Base-by-base conservation (phyloP, 2,329 filamentous ascomycete genomes). In the Fusarium chlamydosporum region DNA sequence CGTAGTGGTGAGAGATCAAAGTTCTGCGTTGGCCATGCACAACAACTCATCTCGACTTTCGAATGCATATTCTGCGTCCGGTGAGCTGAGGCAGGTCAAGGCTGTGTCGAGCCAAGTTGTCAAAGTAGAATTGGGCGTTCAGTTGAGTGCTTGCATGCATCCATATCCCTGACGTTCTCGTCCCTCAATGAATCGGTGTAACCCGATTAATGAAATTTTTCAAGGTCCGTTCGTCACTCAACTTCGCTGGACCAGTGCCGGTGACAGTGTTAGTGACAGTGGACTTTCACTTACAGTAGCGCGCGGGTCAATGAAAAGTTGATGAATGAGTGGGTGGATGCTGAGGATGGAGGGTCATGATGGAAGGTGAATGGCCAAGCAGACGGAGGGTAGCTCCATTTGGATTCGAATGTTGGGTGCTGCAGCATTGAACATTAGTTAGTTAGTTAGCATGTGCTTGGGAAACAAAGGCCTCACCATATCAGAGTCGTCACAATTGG, bases 1-100 rank as follows among this genome's bases (percentile, higher is more conserved):
- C 23, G 20, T 37, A 45, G 23, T 34, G 41, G 52, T 37, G 16
- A 43, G 33, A n/a, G 7, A 27, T 45, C 38, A 35, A 23, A 38
- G 16, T 41, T 70, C 46, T 70, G 57, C 41, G 66, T 52, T 69
- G 66, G 47, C 33, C 51, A 60, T 59, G 62, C 57, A 51, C 26
- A 66, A 74, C 71, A 73, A 65, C 69, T 65, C 71, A 73, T 65
- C 67, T 70, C 53, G 51, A 61, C 37, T 37, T 43, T n/a, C 55
- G 34, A 46, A 51, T 46, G 48, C 37, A 29, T 59, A 38, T 31
- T 56, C 53, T 63, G 57, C 66, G 56, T 70, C 61, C 47, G 57
- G 66, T 62, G 56, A 56, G 63, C 50, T 60, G 56, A 68, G 61
- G 47, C 47, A 68, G 61, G 47, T 35, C 58, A 43, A 58, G 53